A percentile compares a stretch with the other conserved stretches of the same genome.
These are phyloP conservation scores for Apostasia ramifera DNA, from an alignment of 106 monocot species.

Conservation along the genomic window DNA sequence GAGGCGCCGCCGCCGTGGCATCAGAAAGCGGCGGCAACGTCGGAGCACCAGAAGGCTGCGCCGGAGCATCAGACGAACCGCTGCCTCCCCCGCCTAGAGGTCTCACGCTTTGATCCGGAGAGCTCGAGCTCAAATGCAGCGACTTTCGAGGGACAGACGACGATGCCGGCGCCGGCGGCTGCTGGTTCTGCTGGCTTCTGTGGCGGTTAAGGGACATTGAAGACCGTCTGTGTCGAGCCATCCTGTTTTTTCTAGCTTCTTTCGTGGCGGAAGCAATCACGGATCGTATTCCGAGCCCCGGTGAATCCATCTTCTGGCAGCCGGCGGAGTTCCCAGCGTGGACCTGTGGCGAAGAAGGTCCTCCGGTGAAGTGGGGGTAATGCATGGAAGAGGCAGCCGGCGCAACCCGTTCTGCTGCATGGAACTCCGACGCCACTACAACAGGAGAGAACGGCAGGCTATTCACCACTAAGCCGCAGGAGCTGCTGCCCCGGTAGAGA, in stretches of 20 bases:
- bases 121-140: neutral
- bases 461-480: neutral
- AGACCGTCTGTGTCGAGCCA: slow-evolving; percentile 75
- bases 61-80: too few species aligned
- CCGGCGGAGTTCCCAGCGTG: slow-evolving; percentile 7
- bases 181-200: slow-evolving; percentile 9
- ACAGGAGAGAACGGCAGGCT: too few species aligned
- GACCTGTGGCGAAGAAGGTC: slow-evolving; percentile 5
- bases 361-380: neutral
- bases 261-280: slow-evolving; percentile 51
- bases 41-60: slow-evolving; percentile 17
- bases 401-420: neutral
- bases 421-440: neutral
- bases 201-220: slow-evolving; percentile 48
- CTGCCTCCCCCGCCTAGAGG: slow-evolving; percentile 3
- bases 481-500: slow-evolving; percentile 11
- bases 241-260: slow-evolving; percentile 90
- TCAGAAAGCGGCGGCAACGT: neutral
- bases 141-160: neutral
- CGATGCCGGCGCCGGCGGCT: neutral
- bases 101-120: neutral
- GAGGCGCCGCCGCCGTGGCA: neutral
- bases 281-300: neutral
- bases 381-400: neutral
- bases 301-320: slow-evolving; percentile 18